Evolutionary conservation across 805 yeast species (phyloP), one percentile per base, ranked within the genome.

Genomic region (Saccharomycopsis selenospora): DNA sequence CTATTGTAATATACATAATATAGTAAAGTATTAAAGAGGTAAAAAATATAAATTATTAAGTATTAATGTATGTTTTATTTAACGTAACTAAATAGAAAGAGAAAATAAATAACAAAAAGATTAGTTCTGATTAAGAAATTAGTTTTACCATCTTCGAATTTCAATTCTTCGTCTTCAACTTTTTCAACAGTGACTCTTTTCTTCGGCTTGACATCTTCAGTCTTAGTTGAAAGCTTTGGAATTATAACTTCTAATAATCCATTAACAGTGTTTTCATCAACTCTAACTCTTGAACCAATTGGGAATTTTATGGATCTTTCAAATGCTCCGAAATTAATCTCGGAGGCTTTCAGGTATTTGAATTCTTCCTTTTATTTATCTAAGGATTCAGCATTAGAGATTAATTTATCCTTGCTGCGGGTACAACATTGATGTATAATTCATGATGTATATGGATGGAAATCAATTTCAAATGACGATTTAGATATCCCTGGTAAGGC

Each of bases 401-500:
- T 46, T 24, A 43, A 29, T 28, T 51, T 47, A 25, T 51, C 51
- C 13, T 45, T 46, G 42, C 66, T 68, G 20, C 43, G 24, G 17
- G 55, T 52, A 10, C 41, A 25, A 28, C 84, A 51, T 72, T 74
- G 30, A 79, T 64, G 14, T 74, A 66, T 50, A 79, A 55, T 52
- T 77, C 81, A 55, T 73, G 72, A 10, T 75, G 68, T 1, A 79
- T 79, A 67, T 30, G 83, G 80, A 56, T 79, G 84, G 61, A 69
- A 79, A 56, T 79, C 80, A 38, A 79, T 70, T 45, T 72, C 74
- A 53, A 79, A 71, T 14, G 74, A 69, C 36, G 71, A 69, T 20
- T 76, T 71, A 27, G 69, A 66, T 2, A 80, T 80, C 43, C 85
- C 85, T n/a, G 85, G 79, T 23, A 79, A 59, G 3, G 82, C 73